phyloP scores from a whole-genome alignment of 2,329 filamentous ascomycete species.

The Penicillium olsonii region DNA sequence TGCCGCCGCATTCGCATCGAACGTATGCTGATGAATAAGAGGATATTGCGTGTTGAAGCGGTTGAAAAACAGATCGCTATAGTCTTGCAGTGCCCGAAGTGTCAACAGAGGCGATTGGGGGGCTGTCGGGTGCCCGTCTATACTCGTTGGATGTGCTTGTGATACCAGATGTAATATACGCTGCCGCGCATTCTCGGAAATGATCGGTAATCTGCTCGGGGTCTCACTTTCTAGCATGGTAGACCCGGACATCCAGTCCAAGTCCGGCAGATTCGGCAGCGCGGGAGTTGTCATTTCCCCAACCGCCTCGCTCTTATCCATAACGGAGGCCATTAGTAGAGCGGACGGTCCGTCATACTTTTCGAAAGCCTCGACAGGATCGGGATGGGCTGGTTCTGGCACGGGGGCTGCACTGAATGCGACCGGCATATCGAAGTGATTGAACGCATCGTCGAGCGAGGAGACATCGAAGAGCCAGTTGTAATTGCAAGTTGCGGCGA shows the following conservation, averaged over 20 bases:
- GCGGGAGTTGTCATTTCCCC: neutral
- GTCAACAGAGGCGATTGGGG: slow-evolving; percentile 55
- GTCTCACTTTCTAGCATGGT: slow-evolving; percentile 9
- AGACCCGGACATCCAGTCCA: slow-evolving; percentile 33
- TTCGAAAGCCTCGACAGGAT: neutral
- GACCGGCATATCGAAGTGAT: slow-evolving; percentile 28
- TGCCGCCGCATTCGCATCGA: slow-evolving; percentile 53
- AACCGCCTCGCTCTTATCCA: slow-evolving; percentile 14
- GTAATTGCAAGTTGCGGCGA: slow-evolving; percentile 64
- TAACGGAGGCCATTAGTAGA: slow-evolving; percentile 26
- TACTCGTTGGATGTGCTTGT: slow-evolving; percentile 50
- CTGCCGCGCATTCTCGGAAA: slow-evolving; percentile 37
- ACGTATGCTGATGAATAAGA: slow-evolving; percentile 60
- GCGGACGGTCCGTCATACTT: slow-evolving; percentile 26
- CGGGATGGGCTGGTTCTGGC: slow-evolving; percentile 15
- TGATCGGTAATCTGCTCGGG: slow-evolving; percentile 20
- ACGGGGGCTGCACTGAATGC: slow-evolving; percentile 27
- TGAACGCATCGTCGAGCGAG: slow-evolving; percentile 39
- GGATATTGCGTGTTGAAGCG: slow-evolving; percentile 64
- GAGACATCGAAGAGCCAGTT: slow-evolving; percentile 60
- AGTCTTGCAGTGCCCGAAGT: slow-evolving; percentile 54
- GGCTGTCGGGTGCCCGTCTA: slow-evolving; percentile 51
- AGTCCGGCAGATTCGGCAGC: slow-evolving; percentile 15
- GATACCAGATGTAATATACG: slow-evolving; percentile 54
- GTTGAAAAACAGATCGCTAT: slow-evolving; percentile 61